Percentiles rank a stretch among this genome's conserved stretches.
Conservation (phyloP, 176 grass and related monocot genomes). For the Musa itinerans region DNA sequence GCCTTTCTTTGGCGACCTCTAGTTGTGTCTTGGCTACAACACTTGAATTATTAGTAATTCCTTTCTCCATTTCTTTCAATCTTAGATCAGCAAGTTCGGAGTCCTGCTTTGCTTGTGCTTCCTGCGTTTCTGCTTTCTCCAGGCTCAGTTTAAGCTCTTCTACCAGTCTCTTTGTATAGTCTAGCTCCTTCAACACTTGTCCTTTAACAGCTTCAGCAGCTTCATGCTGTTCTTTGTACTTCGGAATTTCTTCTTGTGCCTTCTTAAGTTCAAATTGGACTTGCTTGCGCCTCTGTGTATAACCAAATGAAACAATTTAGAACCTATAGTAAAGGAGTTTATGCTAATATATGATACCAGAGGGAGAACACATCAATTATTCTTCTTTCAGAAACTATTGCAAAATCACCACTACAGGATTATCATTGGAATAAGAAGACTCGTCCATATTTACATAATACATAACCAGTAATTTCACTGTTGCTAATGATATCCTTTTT, state of each 20-base stretch:
- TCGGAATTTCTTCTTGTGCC: conserved; percentile 28
- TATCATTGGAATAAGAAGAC: too few species aligned
- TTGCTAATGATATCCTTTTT: too few species aligned
- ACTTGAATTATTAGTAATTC: conserved; percentile 40
- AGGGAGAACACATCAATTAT: not conserved
- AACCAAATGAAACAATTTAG: not conserved
- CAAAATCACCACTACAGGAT: too few species aligned
- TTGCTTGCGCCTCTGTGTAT: conserved; percentile 42
- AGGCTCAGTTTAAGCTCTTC: conserved; percentile 60
- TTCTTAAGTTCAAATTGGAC: conserved; percentile 53
- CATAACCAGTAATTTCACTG: too few species aligned
- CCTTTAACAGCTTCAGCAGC: conserved; percentile 36
- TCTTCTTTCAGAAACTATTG: too few species aligned
- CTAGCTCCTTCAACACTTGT: conserved; percentile 32
- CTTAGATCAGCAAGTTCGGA: conserved; percentile 47
- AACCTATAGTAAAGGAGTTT: not conserved
- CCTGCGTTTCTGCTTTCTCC: conserved; percentile 49
- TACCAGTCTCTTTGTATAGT: conserved; percentile 30
- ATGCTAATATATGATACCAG: not conserved
- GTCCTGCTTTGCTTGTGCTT: conserved; percentile 57
- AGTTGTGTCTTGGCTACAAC: conserved; percentile 51
- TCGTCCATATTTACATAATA: too few species aligned
- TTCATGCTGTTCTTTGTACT: conserved; percentile 40
- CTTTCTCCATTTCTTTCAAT: conserved; percentile 54
- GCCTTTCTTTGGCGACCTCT: conserved; percentile 42